phyloP scores from a whole-genome alignment of 1,284 basidiomycete species.

The Moesziomyces antarcticus region DNA sequence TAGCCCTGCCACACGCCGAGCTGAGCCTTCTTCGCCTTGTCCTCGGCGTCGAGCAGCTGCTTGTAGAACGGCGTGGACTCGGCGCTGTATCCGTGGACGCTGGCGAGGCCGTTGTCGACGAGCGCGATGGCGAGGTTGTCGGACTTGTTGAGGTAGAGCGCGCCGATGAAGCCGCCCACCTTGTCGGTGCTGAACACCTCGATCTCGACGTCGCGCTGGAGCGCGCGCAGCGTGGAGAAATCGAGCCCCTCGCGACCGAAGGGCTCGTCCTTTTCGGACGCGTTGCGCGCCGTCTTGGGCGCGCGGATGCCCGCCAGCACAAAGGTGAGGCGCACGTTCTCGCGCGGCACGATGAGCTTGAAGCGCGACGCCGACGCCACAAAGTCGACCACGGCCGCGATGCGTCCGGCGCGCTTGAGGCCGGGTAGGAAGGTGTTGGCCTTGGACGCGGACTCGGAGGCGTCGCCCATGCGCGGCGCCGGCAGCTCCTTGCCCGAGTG shows the following conservation, averaged over 20 bases:
- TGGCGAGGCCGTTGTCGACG: conserved; percentile 82
- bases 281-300: conserved; percentile 71
- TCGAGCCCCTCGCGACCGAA: conserved; percentile 85
- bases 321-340: conserved; percentile 59
- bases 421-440: conserved; percentile 78
- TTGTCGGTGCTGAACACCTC: conserved; percentile 90
- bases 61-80: conserved; percentile 81
- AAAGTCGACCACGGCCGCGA: conserved; percentile 89
- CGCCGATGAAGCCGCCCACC: conserved; percentile 92
- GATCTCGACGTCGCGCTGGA: conserved; percentile 96
- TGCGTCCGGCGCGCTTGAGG: conserved; percentile 87
- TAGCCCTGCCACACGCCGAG: conserved; percentile 76
- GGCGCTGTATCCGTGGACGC: conserved; percentile 87
- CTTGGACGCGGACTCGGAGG: conserved; percentile 72
- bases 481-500: conserved; percentile 90
- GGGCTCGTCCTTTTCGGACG: conserved; percentile 88
- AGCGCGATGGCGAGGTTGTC: conserved; percentile 87
- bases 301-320: conserved; percentile 68
- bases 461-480: conserved; percentile 79
- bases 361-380: conserved; percentile 73
- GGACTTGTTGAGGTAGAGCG: conserved; percentile 77
- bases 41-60: conserved; percentile 85
- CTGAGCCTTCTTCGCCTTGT: conserved; percentile 75
- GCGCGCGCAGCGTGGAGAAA: conserved; percentile 81
- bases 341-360: conserved; percentile 59